phyloP scores from a whole-genome alignment of 1,284 basidiomycete species.

The Vanrija sp. region DNA sequence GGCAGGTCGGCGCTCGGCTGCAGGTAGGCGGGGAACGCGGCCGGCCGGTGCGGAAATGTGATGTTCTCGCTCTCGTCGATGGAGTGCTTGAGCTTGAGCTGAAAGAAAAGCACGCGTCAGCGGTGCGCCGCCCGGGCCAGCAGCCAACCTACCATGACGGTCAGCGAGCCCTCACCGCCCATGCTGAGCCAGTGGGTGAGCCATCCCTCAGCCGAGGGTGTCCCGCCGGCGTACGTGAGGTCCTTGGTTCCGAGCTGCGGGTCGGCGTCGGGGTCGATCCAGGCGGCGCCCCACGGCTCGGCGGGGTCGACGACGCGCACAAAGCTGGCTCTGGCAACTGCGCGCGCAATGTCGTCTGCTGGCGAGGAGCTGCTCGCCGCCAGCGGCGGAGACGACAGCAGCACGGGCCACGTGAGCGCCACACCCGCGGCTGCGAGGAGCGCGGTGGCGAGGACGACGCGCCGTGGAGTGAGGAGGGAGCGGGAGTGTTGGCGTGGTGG shows the following conservation, averaged over 20 bases:
- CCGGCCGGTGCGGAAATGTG: slow-evolving; percentile 45
- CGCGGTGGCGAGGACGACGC: not conserved
- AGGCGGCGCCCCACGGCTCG: slow-evolving; percentile 1
- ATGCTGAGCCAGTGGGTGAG: slow-evolving; percentile 8
- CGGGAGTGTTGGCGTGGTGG: no score
- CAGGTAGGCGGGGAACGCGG: slow-evolving; percentile 43
- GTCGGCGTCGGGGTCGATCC: not conserved
- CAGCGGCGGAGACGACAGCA: no score
- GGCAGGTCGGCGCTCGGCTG: slow-evolving; percentile 26
- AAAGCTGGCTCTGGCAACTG: not conserved
- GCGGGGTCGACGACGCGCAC: slow-evolving; percentile 4
- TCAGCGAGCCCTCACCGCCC: slow-evolving; percentile 10
- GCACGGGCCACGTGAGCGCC: not conserved
- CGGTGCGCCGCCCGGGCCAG: no score
- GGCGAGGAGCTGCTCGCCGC: no score
- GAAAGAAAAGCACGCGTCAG: no score
- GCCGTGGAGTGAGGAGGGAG: no score
- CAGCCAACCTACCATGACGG: slow-evolving; percentile 1
- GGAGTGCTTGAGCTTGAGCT: no score
- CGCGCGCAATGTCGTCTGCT: no score
- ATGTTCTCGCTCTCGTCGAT: slow-evolving; percentile 21
- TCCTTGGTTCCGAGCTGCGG: not conserved
- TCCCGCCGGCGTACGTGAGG: no score
- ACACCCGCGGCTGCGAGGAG: not conserved
- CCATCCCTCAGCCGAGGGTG: not conserved